Evolutionary conservation across 2,329 filamentous ascomycete species (phyloP).

Genomic region (Amauroascus verrucosus): DNA sequence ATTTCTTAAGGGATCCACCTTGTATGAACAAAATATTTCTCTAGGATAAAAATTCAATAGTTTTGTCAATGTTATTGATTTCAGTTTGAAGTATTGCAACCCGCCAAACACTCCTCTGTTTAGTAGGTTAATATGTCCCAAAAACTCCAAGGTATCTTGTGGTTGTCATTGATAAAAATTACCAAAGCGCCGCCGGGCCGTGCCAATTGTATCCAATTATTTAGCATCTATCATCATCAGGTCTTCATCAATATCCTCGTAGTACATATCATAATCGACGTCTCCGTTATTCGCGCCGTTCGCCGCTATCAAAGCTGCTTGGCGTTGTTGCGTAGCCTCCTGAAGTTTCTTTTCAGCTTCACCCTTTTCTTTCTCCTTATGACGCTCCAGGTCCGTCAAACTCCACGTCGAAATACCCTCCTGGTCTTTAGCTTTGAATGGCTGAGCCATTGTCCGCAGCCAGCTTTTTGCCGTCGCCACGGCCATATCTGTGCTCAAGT

Average conservation of each 20-base stretch:
- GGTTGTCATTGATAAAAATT: not conserved
- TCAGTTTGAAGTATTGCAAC: not conserved
- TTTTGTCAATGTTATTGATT: no score
- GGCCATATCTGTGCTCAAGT: slow-evolving; percentile 91
- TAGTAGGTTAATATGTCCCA: not conserved
- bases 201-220: slow-evolving; percentile 11
- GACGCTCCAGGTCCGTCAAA: slow-evolving; percentile 61
- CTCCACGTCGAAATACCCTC: slow-evolving; percentile 94
- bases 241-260: slow-evolving; percentile 33
- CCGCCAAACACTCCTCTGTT: not conserved
- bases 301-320: slow-evolving; percentile 15
- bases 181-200: not conserved
- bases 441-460: slow-evolving; percentile 81
- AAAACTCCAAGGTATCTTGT: not conserved
- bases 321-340: slow-evolving; percentile 38
- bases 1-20: not conserved
- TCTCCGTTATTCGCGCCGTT: slow-evolving; percentile 19
- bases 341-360: slow-evolving; percentile 54
- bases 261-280: slow-evolving; percentile 33
- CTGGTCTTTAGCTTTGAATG: slow-evolving; percentile 70
- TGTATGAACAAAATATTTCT: not conserved
- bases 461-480: slow-evolving; percentile 83
- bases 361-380: slow-evolving; percentile 58
- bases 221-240: slow-evolving; percentile 30
- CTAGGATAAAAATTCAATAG: no score